These are phyloP conservation scores for Hymenoscyphus albidus DNA, from an alignment of 2,329 filamentous ascomycete genomes.

Conservation along the genomic window DNA sequence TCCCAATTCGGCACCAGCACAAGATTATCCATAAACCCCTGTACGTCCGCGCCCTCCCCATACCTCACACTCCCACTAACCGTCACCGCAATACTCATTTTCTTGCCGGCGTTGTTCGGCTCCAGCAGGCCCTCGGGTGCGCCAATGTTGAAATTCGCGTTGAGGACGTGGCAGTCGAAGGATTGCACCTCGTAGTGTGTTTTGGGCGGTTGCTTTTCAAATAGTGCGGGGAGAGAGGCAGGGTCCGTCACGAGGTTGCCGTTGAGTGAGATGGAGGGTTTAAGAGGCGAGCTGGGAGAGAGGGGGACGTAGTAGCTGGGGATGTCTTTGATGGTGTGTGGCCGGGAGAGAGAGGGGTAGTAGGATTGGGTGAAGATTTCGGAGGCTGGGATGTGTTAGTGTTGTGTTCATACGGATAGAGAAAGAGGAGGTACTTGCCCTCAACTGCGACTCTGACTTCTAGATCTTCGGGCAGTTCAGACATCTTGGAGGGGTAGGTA, in stretches of 20 bases:
- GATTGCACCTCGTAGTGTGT: conserved; percentile 70
- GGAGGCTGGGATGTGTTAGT: conserved; percentile 50
- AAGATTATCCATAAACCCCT: conserved; percentile 75
- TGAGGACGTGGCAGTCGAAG: conserved; percentile 74
- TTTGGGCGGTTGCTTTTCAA: conserved; percentile 58
- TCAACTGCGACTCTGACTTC: conserved; percentile 37
- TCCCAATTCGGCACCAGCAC: conserved; percentile 76
- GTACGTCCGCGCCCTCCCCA: conserved; percentile 53
- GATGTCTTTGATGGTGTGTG: conserved; percentile 47
- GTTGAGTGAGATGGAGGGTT: conserved; percentile 74
- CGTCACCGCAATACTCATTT: conserved; percentile 68
- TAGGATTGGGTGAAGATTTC: conserved; percentile 69
- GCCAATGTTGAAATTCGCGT: conserved; percentile 58
- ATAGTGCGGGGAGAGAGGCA: conserved; percentile 62
- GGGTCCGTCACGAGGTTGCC: conserved; percentile 63
- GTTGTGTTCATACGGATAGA: background rate
- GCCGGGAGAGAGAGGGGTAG: conserved; percentile 68
- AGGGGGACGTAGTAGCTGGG: conserved; percentile 66
- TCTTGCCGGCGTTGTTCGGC: conserved; percentile 48
- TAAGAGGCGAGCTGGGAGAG: conserved; percentile 49
- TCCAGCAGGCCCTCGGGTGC: conserved; percentile 45
- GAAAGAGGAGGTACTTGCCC: conserved; percentile 27
- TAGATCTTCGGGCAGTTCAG: conserved; percentile 46
- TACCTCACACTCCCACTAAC: conserved; percentile 71
- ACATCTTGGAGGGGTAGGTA: conserved; percentile 26